These are phyloP conservation scores for Lunularia cruciata DNA, from an alignment of 225 moss, liverwort and hornwort species.

Conservation along the genomic window DNA sequence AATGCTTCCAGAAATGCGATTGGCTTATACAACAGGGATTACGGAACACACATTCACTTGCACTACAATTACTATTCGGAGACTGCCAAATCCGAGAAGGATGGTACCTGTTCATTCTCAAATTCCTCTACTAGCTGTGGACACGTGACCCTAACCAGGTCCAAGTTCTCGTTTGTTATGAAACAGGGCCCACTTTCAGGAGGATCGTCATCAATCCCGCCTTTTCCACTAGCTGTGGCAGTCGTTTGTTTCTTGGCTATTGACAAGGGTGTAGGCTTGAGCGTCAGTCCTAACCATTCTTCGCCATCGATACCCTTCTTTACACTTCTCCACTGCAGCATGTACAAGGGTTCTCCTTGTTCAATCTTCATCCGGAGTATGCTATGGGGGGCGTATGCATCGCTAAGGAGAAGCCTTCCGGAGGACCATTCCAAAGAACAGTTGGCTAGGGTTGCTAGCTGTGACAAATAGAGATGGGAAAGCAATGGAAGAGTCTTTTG, in stretches of 20 bases:
- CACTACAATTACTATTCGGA: not conserved
- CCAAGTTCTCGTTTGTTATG: conserved; percentile 43
- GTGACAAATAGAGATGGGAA: conserved; percentile 40
- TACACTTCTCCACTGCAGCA: conserved; percentile 43
- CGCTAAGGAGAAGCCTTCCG: conserved; percentile 21
- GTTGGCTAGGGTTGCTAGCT: conserved; percentile 24
- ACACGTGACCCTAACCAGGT: conserved; percentile 46
- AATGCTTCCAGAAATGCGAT: too few species aligned
- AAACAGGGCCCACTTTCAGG: conserved; percentile 16
- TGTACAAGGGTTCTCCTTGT: conserved; percentile 33
- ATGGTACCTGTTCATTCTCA: conserved; percentile 38
- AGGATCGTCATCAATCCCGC: not conserved
- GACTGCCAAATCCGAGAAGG: not conserved
- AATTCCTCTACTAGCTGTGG: conserved; percentile 40
- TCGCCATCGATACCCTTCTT: conserved; percentile 3
- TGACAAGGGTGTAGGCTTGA: not conserved
- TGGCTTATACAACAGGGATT: too few species aligned
- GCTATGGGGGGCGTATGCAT: conserved; percentile 33
- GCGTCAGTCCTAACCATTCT: conserved; percentile 36
- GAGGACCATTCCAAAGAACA: not conserved
- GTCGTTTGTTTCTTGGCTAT: not conserved
- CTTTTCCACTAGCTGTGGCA: not conserved
- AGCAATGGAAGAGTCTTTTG: conserved; percentile 44
- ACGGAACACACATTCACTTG: too few species aligned
- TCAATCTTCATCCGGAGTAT: conserved; percentile 45